Conservation (phyloP, 2,329 filamentous ascomycete species). For the Cladophialophora immunda region DNA sequence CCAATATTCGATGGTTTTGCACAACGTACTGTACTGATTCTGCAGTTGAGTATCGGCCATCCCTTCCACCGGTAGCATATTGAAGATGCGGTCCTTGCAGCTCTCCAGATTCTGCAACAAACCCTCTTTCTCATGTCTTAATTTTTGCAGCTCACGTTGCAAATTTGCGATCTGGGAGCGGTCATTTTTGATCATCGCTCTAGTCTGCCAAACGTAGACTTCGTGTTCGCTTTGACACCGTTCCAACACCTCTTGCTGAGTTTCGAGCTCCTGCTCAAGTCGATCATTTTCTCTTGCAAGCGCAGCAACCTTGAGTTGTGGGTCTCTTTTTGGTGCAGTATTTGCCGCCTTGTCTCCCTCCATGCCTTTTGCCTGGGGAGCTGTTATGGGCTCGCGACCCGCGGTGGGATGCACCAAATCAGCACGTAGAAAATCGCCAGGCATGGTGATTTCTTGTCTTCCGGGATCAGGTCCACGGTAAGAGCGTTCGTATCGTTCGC, state of each 20-base stretch:
- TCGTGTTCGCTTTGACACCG: neutral
- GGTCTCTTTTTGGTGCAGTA: neutral
- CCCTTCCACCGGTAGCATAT: constrained; percentile 28
- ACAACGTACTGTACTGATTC: constrained; percentile 19
- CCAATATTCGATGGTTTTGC: constrained; percentile 27
- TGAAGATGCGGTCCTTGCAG: constrained; percentile 31
- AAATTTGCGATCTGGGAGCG: neutral
- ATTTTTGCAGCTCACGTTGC: neutral
- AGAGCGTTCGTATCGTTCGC: neutral
- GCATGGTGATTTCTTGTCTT: neutral
- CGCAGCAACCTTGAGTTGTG: neutral
- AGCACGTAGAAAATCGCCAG: neutral
- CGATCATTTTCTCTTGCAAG: neutral
- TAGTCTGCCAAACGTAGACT: neutral
- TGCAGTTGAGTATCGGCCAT: constrained; percentile 22
- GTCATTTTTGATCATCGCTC: neutral
- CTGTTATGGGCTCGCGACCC: neutral
- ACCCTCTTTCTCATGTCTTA: constrained; percentile 7
- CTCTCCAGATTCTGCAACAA: constrained; percentile 25
- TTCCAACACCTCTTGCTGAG: neutral
- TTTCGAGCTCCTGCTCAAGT: neutral
- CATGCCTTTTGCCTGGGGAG: neutral
- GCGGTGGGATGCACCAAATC: neutral
- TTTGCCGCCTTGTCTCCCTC: neutral
- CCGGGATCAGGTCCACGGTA: neutral